Evolutionary conservation across 2,329 filamentous ascomycete genomes (phyloP).

Genomic region (Bipolaris zeicola): DNA sequence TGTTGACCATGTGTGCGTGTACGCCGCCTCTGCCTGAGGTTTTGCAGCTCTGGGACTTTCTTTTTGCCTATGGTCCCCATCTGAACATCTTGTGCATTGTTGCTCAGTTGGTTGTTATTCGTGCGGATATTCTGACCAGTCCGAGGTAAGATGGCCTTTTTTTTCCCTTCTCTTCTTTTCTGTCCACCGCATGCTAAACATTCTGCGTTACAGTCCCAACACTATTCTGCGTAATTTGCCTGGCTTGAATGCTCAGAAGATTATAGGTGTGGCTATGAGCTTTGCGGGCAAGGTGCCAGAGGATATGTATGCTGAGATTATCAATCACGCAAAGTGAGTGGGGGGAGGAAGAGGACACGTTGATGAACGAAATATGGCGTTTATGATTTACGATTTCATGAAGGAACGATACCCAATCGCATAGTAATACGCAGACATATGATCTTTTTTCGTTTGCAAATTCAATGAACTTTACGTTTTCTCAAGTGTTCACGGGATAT

Average conservation of each 20-base stretch:
- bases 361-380: background rate
- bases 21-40: slow-evolving; percentile 95
- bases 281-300: slow-evolving; percentile 90
- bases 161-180: background rate
- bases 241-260: slow-evolving; percentile 77
- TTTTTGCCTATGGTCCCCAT: slow-evolving; percentile 94
- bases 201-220: slow-evolving; percentile 70
- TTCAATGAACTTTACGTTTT: background rate
- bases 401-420: slow-evolving; percentile 12
- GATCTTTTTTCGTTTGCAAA: background rate
- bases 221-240: slow-evolving; percentile 89
- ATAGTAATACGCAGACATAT: background rate
- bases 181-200: slow-evolving; percentile 27
- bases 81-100: slow-evolving; percentile 96
- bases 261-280: slow-evolving; percentile 83
- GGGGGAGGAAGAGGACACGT: background rate
- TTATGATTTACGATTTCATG: slow-evolving; percentile 16
- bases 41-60: slow-evolving; percentile 90
- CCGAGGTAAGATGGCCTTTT: slow-evolving; percentile 66
- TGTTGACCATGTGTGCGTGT: slow-evolving; percentile 92
- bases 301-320: slow-evolving; percentile 87
- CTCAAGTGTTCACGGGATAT: slow-evolving; percentile 34
- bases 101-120: slow-evolving; percentile 87
- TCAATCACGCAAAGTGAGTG: slow-evolving; percentile 76
- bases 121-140: slow-evolving; percentile 81